Evolutionary conservation across 2,329 filamentous ascomycete species (phyloP), one percentile per base, ranked within the genome.

Genomic region (Trichophyton verrucosum): DNA sequence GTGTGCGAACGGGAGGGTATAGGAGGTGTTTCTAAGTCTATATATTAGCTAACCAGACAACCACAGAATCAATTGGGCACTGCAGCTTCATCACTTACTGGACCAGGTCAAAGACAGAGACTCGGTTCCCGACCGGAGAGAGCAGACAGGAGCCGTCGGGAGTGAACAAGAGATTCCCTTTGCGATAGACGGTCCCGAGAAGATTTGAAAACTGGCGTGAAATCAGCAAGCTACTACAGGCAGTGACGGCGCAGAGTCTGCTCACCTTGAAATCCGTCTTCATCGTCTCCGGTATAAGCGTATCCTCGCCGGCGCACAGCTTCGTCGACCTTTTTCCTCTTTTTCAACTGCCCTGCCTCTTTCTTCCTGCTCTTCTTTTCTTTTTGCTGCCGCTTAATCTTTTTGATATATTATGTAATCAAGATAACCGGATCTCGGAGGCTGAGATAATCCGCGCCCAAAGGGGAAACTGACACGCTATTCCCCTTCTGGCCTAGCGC

Each of bases 241-340:
- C 47, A 30, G 24, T 22, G 55, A 13, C 2, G n/a, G 38, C 20
- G 17, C n/a, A 38, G 15, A 17, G 22, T n/a, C 6, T n/a, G 20
- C 62, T 62, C 75, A 95, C 92, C 85, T 94, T 95, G 76, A 97
- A 99, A 77, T 97, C 92, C 67, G 91, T 97, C 88, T 97, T 99
- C 94, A 99, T 99, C 63, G 65, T 81, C 64, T 65, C 61, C 59
- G 46, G 24, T 27, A 58, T 17, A 42, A 15, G 20, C 5, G 36
- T 42, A 38, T 57, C 42, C 20, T 58, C 58, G 57, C 51, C 51
- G 56, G 38, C 24, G 40, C 60, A 61, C 57, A 40, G 5, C 61
- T 47, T 38, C 51, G 3, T 44, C 15, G n/a, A 44, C 13, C 2
- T 44, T n/a, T 7, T 44, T 44, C 8, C n/a, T 7, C 33, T 44